Evolutionary conservation across 352 stramenopile species (phyloP).

Genomic region (Peronospora tabacina): DNA sequence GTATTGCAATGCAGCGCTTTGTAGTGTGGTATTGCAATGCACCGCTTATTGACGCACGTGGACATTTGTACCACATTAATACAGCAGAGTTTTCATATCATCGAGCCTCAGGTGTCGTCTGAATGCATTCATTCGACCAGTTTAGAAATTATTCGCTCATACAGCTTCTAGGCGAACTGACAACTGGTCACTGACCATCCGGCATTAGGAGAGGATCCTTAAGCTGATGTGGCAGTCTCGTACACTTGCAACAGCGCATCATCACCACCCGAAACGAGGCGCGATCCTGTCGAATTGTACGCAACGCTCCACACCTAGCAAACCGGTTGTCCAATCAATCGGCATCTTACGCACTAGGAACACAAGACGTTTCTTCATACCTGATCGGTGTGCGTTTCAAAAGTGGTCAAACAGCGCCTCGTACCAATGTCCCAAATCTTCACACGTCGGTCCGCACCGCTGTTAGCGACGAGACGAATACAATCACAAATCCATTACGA

Average conservation of each 20-base stretch:
- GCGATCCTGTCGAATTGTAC: slow-evolving; percentile 79
- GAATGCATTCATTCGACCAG: slow-evolving; percentile 12
- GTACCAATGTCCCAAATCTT: slow-evolving; percentile 90
- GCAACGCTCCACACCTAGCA: slow-evolving; percentile 85
- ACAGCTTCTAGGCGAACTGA: slow-evolving; percentile 1
- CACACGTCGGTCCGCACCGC: slow-evolving; percentile 81
- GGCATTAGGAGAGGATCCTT: background rate
- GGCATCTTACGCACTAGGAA: background rate
- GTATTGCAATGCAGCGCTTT: background rate
- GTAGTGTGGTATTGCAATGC: background rate
- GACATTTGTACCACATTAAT: too few species aligned
- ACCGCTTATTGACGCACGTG: background rate
- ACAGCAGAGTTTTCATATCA: too few species aligned
- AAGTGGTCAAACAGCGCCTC: slow-evolving; percentile 82
- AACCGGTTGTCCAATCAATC: slow-evolving; percentile 1
- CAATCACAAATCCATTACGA: background rate
- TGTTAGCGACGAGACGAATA: slow-evolving; percentile 18
- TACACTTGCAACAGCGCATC: slow-evolving; percentile 87
- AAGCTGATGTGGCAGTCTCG: slow-evolving; percentile 56
- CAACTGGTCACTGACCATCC: too few species aligned
- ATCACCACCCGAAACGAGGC: slow-evolving; percentile 84
- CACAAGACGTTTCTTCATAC: slow-evolving; percentile 22
- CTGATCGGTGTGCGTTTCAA: slow-evolving; percentile 88
- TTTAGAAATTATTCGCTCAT: background rate
- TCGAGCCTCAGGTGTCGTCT: slow-evolving; percentile 4